Base-by-base conservation (phyloP, 83 land plant species). In the Isoetes engelmannii region DNA sequence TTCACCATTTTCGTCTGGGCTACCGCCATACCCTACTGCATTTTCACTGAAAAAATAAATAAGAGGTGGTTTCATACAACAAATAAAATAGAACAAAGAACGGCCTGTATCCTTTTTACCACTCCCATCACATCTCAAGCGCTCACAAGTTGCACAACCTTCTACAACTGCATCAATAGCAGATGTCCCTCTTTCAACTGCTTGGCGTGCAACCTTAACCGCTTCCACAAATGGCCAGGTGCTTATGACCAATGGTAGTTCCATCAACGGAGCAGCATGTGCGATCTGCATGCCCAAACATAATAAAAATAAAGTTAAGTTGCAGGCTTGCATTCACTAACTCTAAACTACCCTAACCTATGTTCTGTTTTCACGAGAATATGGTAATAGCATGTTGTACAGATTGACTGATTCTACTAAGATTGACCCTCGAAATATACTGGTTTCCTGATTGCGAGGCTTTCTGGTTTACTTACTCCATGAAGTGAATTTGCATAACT, bases 1-100 rank as follows among this genome's bases (percentile, higher is more conserved):
- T 72, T 94, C 99, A 66, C 99, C 99, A 76, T 81, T 85, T 61
- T 94, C 99, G 81, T 94, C 97, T 47, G 99, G 99, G 78, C 97
- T 94, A n/a, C 99, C 99, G 60, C 99, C 99, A 68, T 84, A 89
- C 8, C 99, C 99, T 69, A 94, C 99, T 94, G 84, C 68, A 72
- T 7, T 7, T 57, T 58, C 10, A 7, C 37, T 8, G 44, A 49
- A 19, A 9, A 68, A 37, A 28, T 53, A 9, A 47, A 68, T 12
- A 65, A 45, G 7, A 66, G 4, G 21, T 15, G 0, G 4, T 12
- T 61, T 0, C 6, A 9, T 37, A 61, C 4, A 5, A 5, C 43
- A 61, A 63, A 15, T 7, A 44, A 28, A 45, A 63, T 5, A 17
- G 17, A 63, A 43, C 5, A 42, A 42, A 63, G 12, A 45, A 6